Conservation (phyloP, 352 stramenopile species). For the Globisporangium viniferum region DNA sequence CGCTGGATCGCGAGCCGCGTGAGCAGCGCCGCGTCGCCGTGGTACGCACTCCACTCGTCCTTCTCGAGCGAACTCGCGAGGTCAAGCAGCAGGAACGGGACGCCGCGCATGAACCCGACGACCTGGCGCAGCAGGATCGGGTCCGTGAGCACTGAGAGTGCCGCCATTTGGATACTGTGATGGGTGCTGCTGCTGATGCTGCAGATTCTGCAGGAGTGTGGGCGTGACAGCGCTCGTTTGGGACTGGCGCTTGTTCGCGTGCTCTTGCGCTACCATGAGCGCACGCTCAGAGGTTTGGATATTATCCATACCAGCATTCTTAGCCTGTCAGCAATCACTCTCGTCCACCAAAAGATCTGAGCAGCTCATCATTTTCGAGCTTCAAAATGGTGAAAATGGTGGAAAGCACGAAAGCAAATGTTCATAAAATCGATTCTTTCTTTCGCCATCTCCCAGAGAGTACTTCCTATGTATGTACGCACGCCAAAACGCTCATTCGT, state of each 20-base stretch:
- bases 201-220: background rate
- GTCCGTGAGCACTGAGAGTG: conserved; percentile 10
- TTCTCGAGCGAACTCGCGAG: conserved; percentile 2
- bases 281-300: background rate
- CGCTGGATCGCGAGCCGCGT: conserved; percentile 3
- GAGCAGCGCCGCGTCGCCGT: conserved; percentile 7
- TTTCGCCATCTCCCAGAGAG: background rate
- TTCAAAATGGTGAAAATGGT: conserved; percentile 8
- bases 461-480: background rate
- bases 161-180: no score
- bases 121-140: conserved; percentile 1
- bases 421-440: background rate
- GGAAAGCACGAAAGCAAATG: background rate
- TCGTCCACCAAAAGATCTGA: background rate
- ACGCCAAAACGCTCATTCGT: background rate
- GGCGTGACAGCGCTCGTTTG: background rate
- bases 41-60: conserved; percentile 9
- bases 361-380: background rate
- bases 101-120: background rate
- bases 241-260: background rate
- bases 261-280: background rate
- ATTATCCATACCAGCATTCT: background rate
- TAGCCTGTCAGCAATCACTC: background rate
- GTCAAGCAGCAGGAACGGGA: conserved; percentile 6
- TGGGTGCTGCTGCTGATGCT: background rate